Evolutionary conservation across 257 asterid species (phyloP).

Genomic region (Cinchona pubescens): DNA sequence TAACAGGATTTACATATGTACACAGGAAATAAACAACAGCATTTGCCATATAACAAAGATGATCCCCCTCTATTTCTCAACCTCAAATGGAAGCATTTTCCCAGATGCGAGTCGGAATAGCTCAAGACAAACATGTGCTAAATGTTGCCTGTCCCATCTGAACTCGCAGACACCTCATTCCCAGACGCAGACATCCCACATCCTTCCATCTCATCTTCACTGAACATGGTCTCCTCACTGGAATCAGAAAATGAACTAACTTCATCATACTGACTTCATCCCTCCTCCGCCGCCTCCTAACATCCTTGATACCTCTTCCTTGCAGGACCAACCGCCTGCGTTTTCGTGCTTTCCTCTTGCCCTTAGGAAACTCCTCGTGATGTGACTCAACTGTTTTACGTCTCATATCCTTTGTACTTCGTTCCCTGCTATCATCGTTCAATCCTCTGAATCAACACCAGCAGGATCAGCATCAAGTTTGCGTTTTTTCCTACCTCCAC

Average conservation of each 20-base stretch:
- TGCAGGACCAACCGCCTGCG: constrained; percentile 66
- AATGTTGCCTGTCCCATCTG: constrained; percentile 38
- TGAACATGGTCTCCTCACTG: constrained; percentile 55
- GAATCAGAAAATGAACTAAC: constrained; percentile 59
- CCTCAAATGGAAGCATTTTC: neutral
- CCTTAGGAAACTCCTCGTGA: constrained; percentile 85
- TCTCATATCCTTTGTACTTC: constrained; percentile 40
- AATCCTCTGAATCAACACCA: constrained; percentile 71
- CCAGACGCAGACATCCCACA: constrained; percentile 45
- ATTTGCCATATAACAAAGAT: neutral
- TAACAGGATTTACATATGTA: neutral
- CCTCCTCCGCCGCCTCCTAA: constrained; percentile 60
- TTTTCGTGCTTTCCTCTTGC: constrained; percentile 77
- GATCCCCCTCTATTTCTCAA: neutral
- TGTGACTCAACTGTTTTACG: constrained; percentile 57
- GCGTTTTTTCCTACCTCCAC: constrained; percentile 68
- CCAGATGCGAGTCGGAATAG: neutral
- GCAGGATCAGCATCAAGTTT: constrained; percentile 56
- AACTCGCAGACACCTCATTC: constrained; percentile 64
- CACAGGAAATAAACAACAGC: neutral
- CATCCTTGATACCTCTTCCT: constrained; percentile 54
- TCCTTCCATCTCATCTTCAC: constrained; percentile 73
- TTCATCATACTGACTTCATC: constrained; percentile 70
- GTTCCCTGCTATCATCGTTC: constrained; percentile 44
- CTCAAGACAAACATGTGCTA: neutral